A percentile compares a stretch with the other conserved stretches of the same genome.
These are phyloP conservation scores for Thielaviopsis musarum DNA, from an alignment of 2,329 filamentous ascomycete genomes.

Conservation along the genomic window DNA sequence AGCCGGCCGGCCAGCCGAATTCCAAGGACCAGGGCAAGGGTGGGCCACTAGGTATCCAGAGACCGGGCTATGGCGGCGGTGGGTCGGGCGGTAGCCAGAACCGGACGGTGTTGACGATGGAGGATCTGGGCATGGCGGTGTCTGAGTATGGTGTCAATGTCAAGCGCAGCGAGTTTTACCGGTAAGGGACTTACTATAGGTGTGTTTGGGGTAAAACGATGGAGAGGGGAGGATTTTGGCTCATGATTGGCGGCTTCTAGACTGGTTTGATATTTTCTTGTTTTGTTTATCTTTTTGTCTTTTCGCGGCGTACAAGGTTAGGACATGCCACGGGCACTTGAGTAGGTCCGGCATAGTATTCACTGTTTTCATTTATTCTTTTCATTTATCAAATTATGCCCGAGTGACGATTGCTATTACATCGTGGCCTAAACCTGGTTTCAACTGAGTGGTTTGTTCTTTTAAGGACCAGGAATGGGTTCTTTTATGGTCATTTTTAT, in stretches of 20 bases:
- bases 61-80: slow-evolving; percentile 70
- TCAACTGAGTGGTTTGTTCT: background rate
- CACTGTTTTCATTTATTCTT: background rate
- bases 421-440: background rate
- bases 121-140: slow-evolving; percentile 95
- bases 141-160: slow-evolving; percentile 96
- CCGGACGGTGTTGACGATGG: slow-evolving; percentile 91
- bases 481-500: background rate
- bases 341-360: background rate
- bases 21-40: slow-evolving; percentile 40
- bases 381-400: background rate
- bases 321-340: background rate
- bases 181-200: slow-evolving; percentile 28
- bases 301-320: slow-evolving; percentile 3
- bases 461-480: background rate
- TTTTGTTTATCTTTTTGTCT: background rate
- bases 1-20: slow-evolving; percentile 36
- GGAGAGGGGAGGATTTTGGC: background rate
- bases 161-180: slow-evolving; percentile 93
- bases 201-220: background rate
- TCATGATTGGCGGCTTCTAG: slow-evolving; percentile 7
- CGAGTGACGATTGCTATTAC: background rate
- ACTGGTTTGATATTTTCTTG: slow-evolving; percentile 11
- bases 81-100: slow-evolving; percentile 80
- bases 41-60: slow-evolving; percentile 54